These are phyloP conservation scores for Arctium lappa DNA, from an alignment of 129 eudicot species.

Conservation along the genomic window DNA sequence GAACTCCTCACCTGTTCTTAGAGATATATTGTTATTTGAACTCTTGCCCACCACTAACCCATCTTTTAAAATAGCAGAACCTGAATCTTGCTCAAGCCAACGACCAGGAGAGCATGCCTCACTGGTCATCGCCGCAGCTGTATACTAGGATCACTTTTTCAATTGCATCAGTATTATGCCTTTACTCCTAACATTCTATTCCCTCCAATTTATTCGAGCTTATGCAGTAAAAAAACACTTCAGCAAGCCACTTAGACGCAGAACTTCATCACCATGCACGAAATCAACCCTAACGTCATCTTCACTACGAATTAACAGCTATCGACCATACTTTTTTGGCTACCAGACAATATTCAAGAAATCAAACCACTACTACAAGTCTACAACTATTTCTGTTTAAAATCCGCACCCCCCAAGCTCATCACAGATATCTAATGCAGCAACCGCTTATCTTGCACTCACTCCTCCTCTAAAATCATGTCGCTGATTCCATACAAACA, in stretches of 20 bases:
- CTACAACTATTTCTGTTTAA: background rate
- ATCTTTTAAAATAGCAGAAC: conserved; percentile 15
- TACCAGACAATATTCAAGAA: background rate
- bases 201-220: background rate
- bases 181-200: conserved; percentile 5
- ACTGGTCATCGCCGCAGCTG: conserved; percentile 34
- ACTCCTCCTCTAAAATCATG: conserved; percentile 6
- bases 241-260: background rate
- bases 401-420: background rate
- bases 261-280: background rate
- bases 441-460: background rate
- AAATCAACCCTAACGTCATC: background rate
- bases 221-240: background rate
- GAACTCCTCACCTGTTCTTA: conserved; percentile 78
- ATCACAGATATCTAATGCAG: background rate
- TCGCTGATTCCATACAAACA: conserved; percentile 6
- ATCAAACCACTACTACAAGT: background rate
- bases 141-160: conserved; percentile 26
- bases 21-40: conserved; percentile 42
- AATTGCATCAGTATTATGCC: conserved; percentile 30
- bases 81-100: conserved; percentile 34
- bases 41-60: conserved; percentile 21
- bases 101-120: conserved; percentile 38
- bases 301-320: background rate
- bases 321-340: background rate